Evolutionary conservation across 768 basidiomycete genomes (phyloP).

Genomic region (Tubosaeta brunneosetosa): DNA sequence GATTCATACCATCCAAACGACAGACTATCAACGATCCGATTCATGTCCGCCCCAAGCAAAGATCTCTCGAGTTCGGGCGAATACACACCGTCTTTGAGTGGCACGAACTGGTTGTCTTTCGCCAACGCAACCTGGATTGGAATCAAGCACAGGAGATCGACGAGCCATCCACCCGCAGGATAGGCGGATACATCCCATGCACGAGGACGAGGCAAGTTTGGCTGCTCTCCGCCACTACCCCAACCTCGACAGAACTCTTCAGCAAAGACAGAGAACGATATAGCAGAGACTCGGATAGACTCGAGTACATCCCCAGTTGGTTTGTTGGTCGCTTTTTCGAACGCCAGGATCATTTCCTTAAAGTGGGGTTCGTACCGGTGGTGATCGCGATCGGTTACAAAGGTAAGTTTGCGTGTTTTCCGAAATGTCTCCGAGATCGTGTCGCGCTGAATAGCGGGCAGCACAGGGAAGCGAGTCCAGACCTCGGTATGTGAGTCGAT

Average conservation of each 20-base stretch:
- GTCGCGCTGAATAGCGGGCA: constrained; percentile 46
- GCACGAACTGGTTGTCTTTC: constrained; percentile 55
- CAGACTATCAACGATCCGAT: constrained; percentile 48
- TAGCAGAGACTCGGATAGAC: constrained; percentile 32
- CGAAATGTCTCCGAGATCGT: constrained; percentile 34
- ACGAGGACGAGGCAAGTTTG: neutral
- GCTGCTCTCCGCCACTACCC: neutral
- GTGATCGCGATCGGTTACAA: constrained; percentile 39
- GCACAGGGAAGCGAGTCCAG: constrained; percentile 37
- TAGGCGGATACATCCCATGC: constrained; percentile 35
- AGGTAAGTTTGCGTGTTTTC: constrained; percentile 34
- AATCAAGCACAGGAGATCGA: constrained; percentile 55
- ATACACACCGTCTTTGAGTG: constrained; percentile 52
- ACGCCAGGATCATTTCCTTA: constrained; percentile 38
- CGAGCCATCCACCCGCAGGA: constrained; percentile 56
- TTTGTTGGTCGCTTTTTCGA: constrained; percentile 49
- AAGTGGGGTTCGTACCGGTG: constrained; percentile 41
- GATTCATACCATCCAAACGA: constrained; percentile 49
- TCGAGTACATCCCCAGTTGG: constrained; percentile 44
- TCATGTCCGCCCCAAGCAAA: constrained; percentile 55
- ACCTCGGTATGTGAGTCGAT: constrained; percentile 46
- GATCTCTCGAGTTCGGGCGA: constrained; percentile 47
- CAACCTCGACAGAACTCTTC: constrained; percentile 2
- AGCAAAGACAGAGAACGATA: constrained; percentile 28
- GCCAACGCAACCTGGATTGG: constrained; percentile 61